Percentiles rank a stretch among this genome's conserved stretches.
Evolutionary conservation across 371 early-diverging fungal genomes (phyloP).

Genomic region (Funneliformis caledonium): DNA sequence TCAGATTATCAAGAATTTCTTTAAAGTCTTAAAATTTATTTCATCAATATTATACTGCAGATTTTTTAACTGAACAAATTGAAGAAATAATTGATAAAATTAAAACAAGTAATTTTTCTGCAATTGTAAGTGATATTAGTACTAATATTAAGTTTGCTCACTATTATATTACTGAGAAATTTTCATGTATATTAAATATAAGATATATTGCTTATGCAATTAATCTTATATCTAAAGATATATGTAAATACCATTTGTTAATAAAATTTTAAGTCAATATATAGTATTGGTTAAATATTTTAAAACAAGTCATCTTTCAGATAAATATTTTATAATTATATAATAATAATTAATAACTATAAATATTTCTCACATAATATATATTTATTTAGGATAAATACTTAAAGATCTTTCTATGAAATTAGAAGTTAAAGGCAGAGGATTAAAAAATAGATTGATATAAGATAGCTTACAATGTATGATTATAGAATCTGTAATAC

Average conservation of each 20-base stretch:
- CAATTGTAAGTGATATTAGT: not conserved
- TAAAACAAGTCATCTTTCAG: conserved; percentile 12
- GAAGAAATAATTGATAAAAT: not conserved
- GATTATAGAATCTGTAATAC: not conserved
- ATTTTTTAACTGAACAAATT: conserved; percentile 19
- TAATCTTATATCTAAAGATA: conserved; percentile 28
- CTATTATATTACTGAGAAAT: not conserved
- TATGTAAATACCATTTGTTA: conserved; percentile 20
- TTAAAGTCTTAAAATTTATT: conserved; percentile 17
- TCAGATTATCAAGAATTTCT: not conserved
- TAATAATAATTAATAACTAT: too few species aligned
- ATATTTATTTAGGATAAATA: not conserved
- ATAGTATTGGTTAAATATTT: conserved; percentile 1
- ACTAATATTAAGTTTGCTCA: not conserved
- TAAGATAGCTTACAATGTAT: not conserved
- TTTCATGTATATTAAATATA: not conserved
- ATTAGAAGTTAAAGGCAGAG: not conserved
- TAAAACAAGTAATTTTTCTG: conserved; percentile 3
- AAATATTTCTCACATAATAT: too few species aligned
- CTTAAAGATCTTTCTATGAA: not conserved
- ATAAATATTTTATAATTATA: not conserved
- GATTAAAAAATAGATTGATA: not conserved
- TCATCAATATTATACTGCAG: not conserved
- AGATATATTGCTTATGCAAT: conserved; percentile 4
- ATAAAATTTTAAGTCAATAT: not conserved